Evolutionary conservation across 495 filamentous ascomycete genomes (phyloP), one percentile per base, ranked within the genome.

Genomic region (Penicillium cosmopolitanum): DNA sequence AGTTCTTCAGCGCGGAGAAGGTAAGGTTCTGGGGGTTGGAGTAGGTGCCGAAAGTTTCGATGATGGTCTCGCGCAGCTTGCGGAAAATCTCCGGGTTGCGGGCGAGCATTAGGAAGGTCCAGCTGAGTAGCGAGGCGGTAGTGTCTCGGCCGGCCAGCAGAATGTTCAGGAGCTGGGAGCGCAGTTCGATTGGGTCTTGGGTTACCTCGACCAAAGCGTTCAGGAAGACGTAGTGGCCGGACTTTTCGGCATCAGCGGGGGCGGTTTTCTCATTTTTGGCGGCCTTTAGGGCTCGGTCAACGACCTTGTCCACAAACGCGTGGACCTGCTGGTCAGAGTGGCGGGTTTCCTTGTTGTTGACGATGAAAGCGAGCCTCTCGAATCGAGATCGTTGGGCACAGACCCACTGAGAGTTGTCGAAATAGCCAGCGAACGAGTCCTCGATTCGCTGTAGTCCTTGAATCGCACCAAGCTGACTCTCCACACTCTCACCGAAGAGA

Each of bases 91-190:
- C 57, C 0, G 80, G 83, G 57, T 76, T 59, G 16, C 72, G 73
- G n/a, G 76, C 68, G 70, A 89, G 86, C 28, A 92, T 86, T 2
- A 96, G 87, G 16, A 85, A 72, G 1, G 81, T 77, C 77, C 80
- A 87, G 51, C 84, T 82, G 11, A 89, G 76, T 3, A 85, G 71
- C 4, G 83, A 79, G 7, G 83, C 87, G 4, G 87, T 89, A 5
- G 87, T 89, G 56, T 90, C 87, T 3, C 85, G 80, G 19, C 76
- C 76, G 12, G 75, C 72, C 16, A 78, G 63, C 47, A 80, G 70
- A 62, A 80, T 74, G 62, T 87, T 84, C 58, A 90, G 76, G 12
- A 84, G 68, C 56, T 89, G 82, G 51, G 80, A 78, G 62, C 87
- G 79, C 12, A 90, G 76, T 55, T 83, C 78, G 35, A 81, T 65